Percentiles rank a stretch among this genome's conserved stretches.
Evolutionary conservation across 148 eudicot genomes (phyloP).

Genomic region (Rhododendron henanense): DNA sequence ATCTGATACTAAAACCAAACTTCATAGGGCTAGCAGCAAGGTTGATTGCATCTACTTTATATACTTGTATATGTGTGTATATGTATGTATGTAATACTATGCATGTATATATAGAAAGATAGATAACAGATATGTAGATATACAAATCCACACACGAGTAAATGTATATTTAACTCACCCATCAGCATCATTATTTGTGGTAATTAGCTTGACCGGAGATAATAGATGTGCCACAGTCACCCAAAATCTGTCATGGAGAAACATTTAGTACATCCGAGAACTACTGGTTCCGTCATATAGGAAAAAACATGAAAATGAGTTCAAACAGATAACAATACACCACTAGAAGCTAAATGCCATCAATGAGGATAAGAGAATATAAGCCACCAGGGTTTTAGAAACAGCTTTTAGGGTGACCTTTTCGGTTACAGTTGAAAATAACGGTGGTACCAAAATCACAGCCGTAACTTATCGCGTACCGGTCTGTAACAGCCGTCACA

Average conservation of each 20-base stretch:
- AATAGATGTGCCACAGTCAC: slow-evolving; percentile 56
- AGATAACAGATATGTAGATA: background rate
- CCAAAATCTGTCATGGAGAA: slow-evolving; percentile 63
- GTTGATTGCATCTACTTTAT: background rate
- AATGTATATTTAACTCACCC: slow-evolving; percentile 46
- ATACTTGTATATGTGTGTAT: background rate
- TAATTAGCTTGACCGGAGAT: slow-evolving; percentile 61
- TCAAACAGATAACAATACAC: background rate
- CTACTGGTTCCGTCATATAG: background rate
- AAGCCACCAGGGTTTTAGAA: background rate
- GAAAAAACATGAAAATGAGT: background rate
- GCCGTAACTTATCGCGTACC: too few relatives aligned
- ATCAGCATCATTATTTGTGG: slow-evolving; percentile 53
- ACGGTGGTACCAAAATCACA: too few relatives aligned
- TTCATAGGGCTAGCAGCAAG: background rate
- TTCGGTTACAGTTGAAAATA: too few relatives aligned
- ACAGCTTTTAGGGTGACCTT: too few relatives aligned
- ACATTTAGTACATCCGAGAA: background rate
- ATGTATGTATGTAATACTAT: background rate
- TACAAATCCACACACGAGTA: background rate
- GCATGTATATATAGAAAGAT: background rate
- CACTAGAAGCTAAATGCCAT: background rate
- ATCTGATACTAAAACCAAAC: background rate
- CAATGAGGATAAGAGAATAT: background rate
- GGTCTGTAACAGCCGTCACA: too few relatives aligned